Evolutionary conservation across 2,329 filamentous ascomycete genomes (phyloP), one percentile per base, ranked within the genome.

Genomic region (Chalara sp.): DNA sequence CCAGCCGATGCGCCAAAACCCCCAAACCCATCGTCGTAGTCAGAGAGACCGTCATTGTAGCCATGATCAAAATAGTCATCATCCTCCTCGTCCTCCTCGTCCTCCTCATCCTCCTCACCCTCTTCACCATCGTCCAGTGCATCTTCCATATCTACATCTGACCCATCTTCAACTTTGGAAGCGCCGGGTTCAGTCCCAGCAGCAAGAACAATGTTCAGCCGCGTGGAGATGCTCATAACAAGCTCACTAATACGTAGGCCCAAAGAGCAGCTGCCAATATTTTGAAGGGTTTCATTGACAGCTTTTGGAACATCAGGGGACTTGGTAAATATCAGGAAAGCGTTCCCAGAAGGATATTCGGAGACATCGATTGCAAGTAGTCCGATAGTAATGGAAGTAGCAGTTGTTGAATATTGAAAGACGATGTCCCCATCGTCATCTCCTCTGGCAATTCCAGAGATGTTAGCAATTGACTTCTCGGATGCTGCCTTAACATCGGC

Each of bases 391-490:
- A 62, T 57, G 6, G 61, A 56, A 11, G 48, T 28, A 6, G 56
- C 58, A 44, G 53, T 49, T 33, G 60, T 68, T 67, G 62, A 53
- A 58, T 76, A 87, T 5, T 67, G 72, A 64, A 92, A 86, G 11
- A 75, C 76, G 51, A 95, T 73, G 51, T 87, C 81, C 47, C 86
- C 87, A 65, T 92, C 86, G 32, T 86, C 84, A 5, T 83, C 80
- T 12, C 86, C 86, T 35, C 72, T 70, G 33, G 70, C 68, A 29
- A 95, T 69, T 33, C 73, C 63, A 45, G 68, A 68, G 45, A 93
- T 71, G 46, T 75, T 68, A 1, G 69, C 56, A 44, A 80, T 59
- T 70, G 3, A 60, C 60, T 21, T 67, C 61, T 40, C 63, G 60
- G 11, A 61, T 53, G 70, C 61, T 74, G 69, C 56, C 31, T 61